Evolutionary conservation across 2,329 filamentous ascomycete species (phyloP).

Genomic region (Hawksworthiomyces lignivorus): DNA sequence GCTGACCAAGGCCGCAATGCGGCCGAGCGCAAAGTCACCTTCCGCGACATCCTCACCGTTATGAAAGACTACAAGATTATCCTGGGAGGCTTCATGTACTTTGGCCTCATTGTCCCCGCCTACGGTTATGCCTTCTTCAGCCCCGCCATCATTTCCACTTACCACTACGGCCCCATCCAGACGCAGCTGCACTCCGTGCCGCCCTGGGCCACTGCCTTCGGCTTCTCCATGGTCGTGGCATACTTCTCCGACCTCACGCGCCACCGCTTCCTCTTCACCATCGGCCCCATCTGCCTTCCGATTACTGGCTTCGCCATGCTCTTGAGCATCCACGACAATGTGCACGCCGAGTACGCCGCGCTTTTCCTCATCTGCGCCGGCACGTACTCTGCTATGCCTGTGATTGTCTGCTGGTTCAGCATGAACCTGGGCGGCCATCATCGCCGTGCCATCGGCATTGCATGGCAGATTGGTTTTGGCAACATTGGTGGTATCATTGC

Average conservation of each 20-base stretch:
- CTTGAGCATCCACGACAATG: slow-evolving; percentile 61
- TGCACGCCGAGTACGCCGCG: slow-evolving; percentile 62
- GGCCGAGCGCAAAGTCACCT: slow-evolving; percentile 52
- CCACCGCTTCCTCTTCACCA: slow-evolving; percentile 68
- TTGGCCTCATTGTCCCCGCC: slow-evolving; percentile 69
- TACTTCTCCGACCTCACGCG: slow-evolving; percentile 60
- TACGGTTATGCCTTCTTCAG: slow-evolving; percentile 75
- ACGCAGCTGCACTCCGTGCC: slow-evolving; percentile 52
- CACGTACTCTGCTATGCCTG: slow-evolving; percentile 80
- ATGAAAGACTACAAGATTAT: slow-evolving; percentile 70
- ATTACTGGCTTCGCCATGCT: slow-evolving; percentile 72
- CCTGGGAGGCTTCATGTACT: slow-evolving; percentile 72
- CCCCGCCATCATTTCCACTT: slow-evolving; percentile 61
- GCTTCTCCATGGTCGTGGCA: slow-evolving; percentile 68
- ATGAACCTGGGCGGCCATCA: slow-evolving; percentile 73
- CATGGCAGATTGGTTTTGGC: slow-evolving; percentile 72
- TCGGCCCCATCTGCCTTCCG: slow-evolving; percentile 59
- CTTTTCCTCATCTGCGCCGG: slow-evolving; percentile 78
- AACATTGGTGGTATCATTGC: slow-evolving; percentile 75
- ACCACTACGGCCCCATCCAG: slow-evolving; percentile 51
- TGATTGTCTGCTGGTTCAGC: slow-evolving; percentile 76
- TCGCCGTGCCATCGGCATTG: slow-evolving; percentile 60
- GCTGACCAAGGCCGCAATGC: slow-evolving; percentile 62
- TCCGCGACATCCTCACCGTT: slow-evolving; percentile 51
- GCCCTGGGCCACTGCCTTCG: slow-evolving; percentile 63